Evolutionary conservation across 768 basidiomycete species (phyloP), one percentile per base, ranked within the genome.

Genomic region (Lactifluus subvellereus): DNA sequence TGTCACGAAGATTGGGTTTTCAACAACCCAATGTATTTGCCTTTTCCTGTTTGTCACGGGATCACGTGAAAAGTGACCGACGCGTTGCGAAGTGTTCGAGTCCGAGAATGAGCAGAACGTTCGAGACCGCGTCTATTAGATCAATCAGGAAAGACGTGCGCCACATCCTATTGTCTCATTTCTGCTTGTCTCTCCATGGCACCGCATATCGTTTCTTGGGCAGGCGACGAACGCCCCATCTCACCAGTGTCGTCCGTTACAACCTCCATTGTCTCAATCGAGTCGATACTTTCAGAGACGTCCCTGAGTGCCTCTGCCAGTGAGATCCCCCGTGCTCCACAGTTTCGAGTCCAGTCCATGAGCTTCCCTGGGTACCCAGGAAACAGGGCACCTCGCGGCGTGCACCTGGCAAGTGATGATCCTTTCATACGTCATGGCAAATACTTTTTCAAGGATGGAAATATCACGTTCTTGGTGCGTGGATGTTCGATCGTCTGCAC

Each of bases 381-480:
- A 54, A 48, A 20, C 30, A 54, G 43, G 38, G 57, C 18, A n/a
- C 22, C 37, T 42, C 33, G 45, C n/a, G 51, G 27, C 16, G 22
- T 54, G 37, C 62, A 40, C 3, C 27, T 11, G 10, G 52, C 51
- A 16, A 27, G 8, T n/a, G 47, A 54, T 14, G 56, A 53, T 14
- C 53, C 59, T 14, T 64, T 66, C 52, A 35, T 40, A 6, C 59
- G 47, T 22, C 64, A 67, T 57, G 49, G 49, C 7, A 65, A 59
- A 35, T 66, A 65, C 32, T 67, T 50, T 22, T 66, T 67, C 43
- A 60, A 55, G 35, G 66, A 65, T 52, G 64, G 66, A 30, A 67
- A 65, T 18, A 51, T 67, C 13, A 67, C 60, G 11, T 66, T 67
- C 20, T 33, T 67, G 33, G 66, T 67, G 13, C 16, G 66, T 38